Conservation (phyloP, 441 rosid genomes). For the Erodium texanum region DNA sequence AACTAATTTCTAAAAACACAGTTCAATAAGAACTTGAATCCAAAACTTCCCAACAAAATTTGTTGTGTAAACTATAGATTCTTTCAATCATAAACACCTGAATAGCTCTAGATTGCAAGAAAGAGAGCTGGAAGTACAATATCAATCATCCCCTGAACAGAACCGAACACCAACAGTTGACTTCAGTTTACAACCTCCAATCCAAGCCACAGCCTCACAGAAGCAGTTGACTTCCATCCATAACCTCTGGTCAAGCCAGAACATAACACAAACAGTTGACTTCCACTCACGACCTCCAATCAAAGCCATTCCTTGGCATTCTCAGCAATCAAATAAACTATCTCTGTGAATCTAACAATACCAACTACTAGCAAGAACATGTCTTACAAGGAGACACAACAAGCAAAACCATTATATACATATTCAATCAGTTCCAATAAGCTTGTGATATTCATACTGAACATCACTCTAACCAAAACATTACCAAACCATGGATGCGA, state of each 20-base stretch:
- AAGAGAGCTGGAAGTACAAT: neutral
- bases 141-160: neutral
- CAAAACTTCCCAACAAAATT: neutral
- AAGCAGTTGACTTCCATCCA: slow-evolving; percentile 1
- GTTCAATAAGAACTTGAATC: neutral
- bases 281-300: too few species aligned
- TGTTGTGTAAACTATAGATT: neutral
- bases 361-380: neutral
- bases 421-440: too few species aligned
- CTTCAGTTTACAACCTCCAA: too few species aligned
- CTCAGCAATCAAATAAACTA: neutral
- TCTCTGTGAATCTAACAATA: neutral
- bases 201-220: neutral
- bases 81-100: neutral
- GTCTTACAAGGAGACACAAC: too few species aligned
- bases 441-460: too few species aligned
- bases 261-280: too few species aligned
- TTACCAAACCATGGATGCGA: too few species aligned
- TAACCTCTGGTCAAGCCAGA: neutral
- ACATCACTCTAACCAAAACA: too few species aligned
- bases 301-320: neutral
- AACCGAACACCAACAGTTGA: too few species aligned
- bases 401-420: too few species aligned
- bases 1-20: neutral
- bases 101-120: neutral